phyloP scores from a whole-genome alignment of 371 early-diverging fungal species.

The Batrachochytrium dendrobatidis region DNA sequence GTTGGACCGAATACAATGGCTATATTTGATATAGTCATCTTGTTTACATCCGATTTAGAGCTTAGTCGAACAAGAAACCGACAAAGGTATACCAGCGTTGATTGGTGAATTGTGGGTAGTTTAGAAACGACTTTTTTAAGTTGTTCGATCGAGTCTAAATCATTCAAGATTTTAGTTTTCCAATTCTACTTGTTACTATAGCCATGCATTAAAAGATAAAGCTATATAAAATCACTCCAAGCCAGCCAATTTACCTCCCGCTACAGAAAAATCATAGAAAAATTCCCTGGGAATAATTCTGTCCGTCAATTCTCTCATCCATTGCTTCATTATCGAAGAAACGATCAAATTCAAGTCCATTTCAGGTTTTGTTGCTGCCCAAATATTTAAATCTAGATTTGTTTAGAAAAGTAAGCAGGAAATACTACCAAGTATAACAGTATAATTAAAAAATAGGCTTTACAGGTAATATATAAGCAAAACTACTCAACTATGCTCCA shows the following conservation, averaged over 20 bases:
- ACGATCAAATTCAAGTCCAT: not conserved
- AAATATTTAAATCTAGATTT: not conserved
- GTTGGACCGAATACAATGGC: not conserved
- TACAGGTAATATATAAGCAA: not conserved
- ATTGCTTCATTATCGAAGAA: not conserved
- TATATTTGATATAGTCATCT: not conserved
- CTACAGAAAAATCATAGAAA: not conserved
- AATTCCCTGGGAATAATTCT: not conserved
- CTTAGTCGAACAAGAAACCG: not conserved
- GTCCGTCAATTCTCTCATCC: not conserved
- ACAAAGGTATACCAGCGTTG: not conserved
- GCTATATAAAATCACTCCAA: not conserved
- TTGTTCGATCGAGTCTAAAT: not conserved
- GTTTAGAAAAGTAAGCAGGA: not conserved
- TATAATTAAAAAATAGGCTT: not conserved
- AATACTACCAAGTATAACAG: no score
- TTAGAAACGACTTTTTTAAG: not conserved
- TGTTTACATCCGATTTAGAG: not conserved
- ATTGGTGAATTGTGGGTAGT: not conserved
- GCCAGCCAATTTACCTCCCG: not conserved
- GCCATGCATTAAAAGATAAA: not conserved
- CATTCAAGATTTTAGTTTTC: not conserved
- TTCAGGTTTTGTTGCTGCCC: not conserved
- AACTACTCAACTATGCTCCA: not conserved
- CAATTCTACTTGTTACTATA: not conserved